Evolutionary conservation across 2,329 filamentous ascomycete species (phyloP).

Genomic region (Zymoseptoria crescenta): DNA sequence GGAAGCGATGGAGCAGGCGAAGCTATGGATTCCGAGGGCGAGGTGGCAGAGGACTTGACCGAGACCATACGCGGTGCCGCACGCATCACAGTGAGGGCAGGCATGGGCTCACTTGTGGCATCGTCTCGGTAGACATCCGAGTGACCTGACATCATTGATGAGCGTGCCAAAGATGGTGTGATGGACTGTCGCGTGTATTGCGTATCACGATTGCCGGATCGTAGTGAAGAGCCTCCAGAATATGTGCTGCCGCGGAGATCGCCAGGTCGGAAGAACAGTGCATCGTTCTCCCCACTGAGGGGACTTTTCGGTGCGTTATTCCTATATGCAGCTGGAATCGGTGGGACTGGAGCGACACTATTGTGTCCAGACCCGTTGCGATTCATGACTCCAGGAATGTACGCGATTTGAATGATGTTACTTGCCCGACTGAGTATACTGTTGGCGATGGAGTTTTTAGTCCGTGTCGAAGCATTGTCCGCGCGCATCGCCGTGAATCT

Average conservation of each 20-base stretch:
- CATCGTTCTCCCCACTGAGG: conserved; percentile 50
- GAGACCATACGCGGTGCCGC: conserved; percentile 89
- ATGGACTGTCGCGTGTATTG: conserved; percentile 37
- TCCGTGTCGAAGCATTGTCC: conserved; percentile 76
- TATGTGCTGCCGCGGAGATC: conserved; percentile 88
- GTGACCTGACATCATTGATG: conserved; percentile 60
- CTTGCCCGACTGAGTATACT: conserved; percentile 92
- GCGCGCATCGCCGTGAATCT: conserved; percentile 46
- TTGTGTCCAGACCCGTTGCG: conserved; percentile 60
- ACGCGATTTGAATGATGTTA: conserved; percentile 98
- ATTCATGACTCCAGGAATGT: conserved; percentile 87
- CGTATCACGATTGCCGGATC: conserved; percentile 24
- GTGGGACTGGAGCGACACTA: conserved; percentile 71
- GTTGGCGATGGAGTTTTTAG: conserved; percentile 72
- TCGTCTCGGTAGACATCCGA: conserved; percentile 87
- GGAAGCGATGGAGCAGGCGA: not conserved
- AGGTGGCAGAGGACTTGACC: conserved; percentile 50
- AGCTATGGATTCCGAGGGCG: conserved; percentile 11
- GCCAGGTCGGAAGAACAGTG: conserved; percentile 88
- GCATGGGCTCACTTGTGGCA: conserved; percentile 67
- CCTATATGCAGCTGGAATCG: conserved; percentile 60
- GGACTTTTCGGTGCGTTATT: conserved; percentile 51
- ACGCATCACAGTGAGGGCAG: conserved; percentile 78
- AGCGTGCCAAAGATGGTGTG: conserved; percentile 41
- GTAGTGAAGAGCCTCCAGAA: conserved; percentile 58